These are phyloP conservation scores for Neoboletus brunneissimus DNA, from an alignment of 768 basidiomycete genomes.

Conservation along the genomic window DNA sequence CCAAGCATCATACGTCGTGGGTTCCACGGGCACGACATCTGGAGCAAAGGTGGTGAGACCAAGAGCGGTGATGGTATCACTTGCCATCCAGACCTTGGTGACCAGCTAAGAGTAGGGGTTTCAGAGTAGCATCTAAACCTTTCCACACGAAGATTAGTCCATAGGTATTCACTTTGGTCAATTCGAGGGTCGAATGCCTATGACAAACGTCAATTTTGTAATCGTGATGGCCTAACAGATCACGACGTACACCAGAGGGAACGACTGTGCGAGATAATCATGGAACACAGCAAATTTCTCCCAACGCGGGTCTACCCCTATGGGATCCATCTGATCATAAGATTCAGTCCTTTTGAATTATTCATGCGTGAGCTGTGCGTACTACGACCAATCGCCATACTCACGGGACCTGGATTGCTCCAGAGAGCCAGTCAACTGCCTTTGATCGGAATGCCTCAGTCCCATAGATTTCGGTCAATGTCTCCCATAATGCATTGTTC, in stretches of 20 bases:
- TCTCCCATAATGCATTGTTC: slow-evolving; percentile 34
- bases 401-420: slow-evolving; percentile 42
- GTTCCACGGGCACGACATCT: slow-evolving; percentile 72
- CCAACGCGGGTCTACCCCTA: slow-evolving; percentile 54
- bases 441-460: slow-evolving; percentile 36
- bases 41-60: neutral
- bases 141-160: slow-evolving; percentile 60
- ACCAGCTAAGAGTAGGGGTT: slow-evolving; percentile 53
- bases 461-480: slow-evolving; percentile 29
- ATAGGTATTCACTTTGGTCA: slow-evolving; percentile 61
- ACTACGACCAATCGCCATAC: slow-evolving; percentile 10
- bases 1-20: slow-evolving; percentile 55
- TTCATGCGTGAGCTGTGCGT: slow-evolving; percentile 5
- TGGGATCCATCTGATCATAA: slow-evolving; percentile 46
- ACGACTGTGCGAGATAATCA: slow-evolving; percentile 52
- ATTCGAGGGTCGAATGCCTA: slow-evolving; percentile 48
- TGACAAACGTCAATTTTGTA: neutral
- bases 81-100: slow-evolving; percentile 49
- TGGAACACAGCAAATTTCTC: slow-evolving; percentile 52
- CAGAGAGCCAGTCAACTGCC: slow-evolving; percentile 38
- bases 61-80: neutral
- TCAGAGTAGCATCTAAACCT: slow-evolving; percentile 45
- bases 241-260: slow-evolving; percentile 54
- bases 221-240: neutral
- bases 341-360: slow-evolving; percentile 44